Evolutionary conservation across 139 green algal species (phyloP).

Genomic region (Chlorella sorokiniana): DNA sequence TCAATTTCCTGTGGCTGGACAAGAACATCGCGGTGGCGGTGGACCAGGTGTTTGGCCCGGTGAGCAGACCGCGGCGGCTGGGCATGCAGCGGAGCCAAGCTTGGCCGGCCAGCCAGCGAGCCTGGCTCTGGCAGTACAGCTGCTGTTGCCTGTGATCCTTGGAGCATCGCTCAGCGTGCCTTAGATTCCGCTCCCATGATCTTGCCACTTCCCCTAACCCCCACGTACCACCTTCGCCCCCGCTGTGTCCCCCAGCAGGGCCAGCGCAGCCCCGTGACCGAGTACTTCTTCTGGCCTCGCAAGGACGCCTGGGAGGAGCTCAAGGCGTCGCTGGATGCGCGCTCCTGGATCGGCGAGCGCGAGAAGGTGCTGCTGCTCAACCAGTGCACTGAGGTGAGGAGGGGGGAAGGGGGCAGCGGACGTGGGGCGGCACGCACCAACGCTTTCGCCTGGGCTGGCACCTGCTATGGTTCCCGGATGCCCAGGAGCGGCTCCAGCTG

Average conservation of each 20-base stretch:
- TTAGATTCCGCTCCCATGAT: too few species aligned
- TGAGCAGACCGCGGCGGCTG: not conserved
- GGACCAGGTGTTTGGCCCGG: slow-evolving; percentile 78
- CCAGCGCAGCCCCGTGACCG: slow-evolving; percentile 79
- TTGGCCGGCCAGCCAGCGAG: too few species aligned
- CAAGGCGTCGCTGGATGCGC: slow-evolving; percentile 72
- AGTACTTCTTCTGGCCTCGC: slow-evolving; percentile 93
- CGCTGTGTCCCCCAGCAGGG: slow-evolving; percentile 29
- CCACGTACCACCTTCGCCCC: not conserved
- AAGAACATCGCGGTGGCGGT: slow-evolving; percentile 85
- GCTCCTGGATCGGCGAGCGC: slow-evolving; percentile 78
- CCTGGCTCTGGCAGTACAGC: too few species aligned
- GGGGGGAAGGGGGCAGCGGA: not conserved
- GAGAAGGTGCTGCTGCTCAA: slow-evolving; percentile 85
- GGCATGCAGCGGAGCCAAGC: too few species aligned
- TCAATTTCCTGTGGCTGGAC: slow-evolving; percentile 91
- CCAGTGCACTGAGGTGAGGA: slow-evolving; percentile 68
- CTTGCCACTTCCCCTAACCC: too few species aligned
- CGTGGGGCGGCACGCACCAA: not conserved
- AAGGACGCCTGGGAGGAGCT: slow-evolving; percentile 95
- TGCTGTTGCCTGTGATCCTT: too few species aligned
- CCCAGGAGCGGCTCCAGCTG: too few species aligned
- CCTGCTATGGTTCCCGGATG: not conserved
- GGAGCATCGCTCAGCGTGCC: too few species aligned
- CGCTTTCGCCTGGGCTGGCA: not conserved